A percentile compares a stretch with the other conserved stretches of the same genome.
Conservation (phyloP, 192 early-diverging fungal genomes). For the Gigaspora rosea region DNA sequence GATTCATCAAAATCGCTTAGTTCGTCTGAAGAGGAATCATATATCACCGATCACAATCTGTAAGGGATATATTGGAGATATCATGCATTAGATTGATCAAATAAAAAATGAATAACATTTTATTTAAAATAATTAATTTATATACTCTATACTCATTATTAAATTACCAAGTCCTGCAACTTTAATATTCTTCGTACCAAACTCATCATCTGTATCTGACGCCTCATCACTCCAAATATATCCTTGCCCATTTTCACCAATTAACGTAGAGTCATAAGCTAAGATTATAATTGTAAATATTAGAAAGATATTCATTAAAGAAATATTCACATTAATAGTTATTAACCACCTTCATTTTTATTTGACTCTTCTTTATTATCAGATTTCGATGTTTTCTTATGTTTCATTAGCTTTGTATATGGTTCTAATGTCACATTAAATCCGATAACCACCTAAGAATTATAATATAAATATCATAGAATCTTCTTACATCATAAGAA, state of each 20-base stretch:
- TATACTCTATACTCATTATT: too few relatives aligned
- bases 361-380: too few relatives aligned
- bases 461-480: neutral
- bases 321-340: too few relatives aligned
- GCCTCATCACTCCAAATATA: slow-evolving; percentile 55
- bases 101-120: too few relatives aligned
- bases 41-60: too few relatives aligned
- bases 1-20: too few relatives aligned
- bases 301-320: too few relatives aligned
- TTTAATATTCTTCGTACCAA: slow-evolving; percentile 57
- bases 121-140: too few relatives aligned
- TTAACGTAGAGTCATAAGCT: slow-evolving; percentile 40
- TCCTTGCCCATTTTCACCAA: slow-evolving; percentile 64
- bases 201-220: slow-evolving; percentile 48
- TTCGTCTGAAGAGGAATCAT: too few relatives aligned
- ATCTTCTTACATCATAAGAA: slow-evolving; percentile 52
- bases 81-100: slow-evolving; percentile 46
- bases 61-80: too few relatives aligned
- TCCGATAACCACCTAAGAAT: slow-evolving; percentile 63
- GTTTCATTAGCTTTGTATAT: slow-evolving; percentile 63
- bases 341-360: too few relatives aligned
- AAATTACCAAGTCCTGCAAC: slow-evolving; percentile 49
- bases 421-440: slow-evolving; percentile 67
- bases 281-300: slow-evolving; percentile 3
- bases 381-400: slow-evolving; percentile 44